phyloP scores from a whole-genome alignment of 1,284 basidiomycete species.

The Pisolithus thermaeus region DNA sequence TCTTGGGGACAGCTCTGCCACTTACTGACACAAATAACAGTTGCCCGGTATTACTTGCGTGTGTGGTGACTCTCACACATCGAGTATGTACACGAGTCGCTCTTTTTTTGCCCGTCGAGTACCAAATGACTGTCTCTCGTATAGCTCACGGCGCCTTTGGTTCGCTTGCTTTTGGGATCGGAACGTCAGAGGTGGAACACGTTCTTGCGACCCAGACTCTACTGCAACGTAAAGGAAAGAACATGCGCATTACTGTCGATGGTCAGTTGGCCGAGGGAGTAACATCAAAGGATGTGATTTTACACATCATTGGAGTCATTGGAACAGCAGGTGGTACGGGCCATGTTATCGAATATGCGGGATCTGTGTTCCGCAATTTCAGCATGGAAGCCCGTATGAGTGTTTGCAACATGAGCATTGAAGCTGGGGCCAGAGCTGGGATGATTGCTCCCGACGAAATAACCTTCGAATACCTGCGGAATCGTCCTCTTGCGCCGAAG shows the following conservation, averaged over 20 bases:
- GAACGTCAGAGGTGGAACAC: slow-evolving; percentile 95
- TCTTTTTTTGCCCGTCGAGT: neutral
- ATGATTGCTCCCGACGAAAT: slow-evolving; percentile 94
- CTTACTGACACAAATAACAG: slow-evolving; percentile 32
- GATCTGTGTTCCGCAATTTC: slow-evolving; percentile 85
- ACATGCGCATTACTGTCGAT: slow-evolving; percentile 93
- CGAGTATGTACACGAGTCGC: slow-evolving; percentile 48
- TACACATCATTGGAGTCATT: slow-evolving; percentile 92
- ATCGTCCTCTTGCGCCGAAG: slow-evolving; percentile 81
- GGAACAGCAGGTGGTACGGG: slow-evolving; percentile 95
- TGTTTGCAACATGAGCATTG: slow-evolving; percentile 98
- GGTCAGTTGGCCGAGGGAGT: slow-evolving; percentile 85
- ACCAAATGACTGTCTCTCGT: slow-evolving; percentile 3
- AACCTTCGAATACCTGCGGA: slow-evolving; percentile 85
- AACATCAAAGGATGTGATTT: slow-evolving; percentile 90
- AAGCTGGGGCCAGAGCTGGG: slow-evolving; percentile 91
- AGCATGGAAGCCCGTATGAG: slow-evolving; percentile 97
- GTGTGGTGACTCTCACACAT: slow-evolving; percentile 94
- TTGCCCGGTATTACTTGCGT: slow-evolving; percentile 94
- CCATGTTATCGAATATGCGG: slow-evolving; percentile 90
- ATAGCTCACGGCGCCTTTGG: slow-evolving; percentile 93
- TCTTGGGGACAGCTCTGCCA: neutral
- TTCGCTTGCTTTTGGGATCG: slow-evolving; percentile 94
- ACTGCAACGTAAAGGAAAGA: slow-evolving; percentile 89
- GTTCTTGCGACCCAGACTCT: slow-evolving; percentile 95